Conservation (phyloP, 208 protist genomes). For the Borovskyia barvae region DNA sequence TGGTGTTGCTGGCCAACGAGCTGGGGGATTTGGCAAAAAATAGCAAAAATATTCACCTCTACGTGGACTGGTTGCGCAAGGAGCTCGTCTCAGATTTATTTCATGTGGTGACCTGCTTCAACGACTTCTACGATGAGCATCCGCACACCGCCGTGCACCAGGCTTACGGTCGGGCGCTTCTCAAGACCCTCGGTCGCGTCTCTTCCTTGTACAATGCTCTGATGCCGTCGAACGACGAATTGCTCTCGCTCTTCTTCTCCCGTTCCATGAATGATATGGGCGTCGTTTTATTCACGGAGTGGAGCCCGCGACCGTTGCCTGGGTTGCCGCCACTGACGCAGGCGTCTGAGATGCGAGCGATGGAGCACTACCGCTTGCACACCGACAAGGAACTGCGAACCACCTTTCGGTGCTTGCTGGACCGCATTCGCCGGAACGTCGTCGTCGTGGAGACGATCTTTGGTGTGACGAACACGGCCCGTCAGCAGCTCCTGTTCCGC, state of each 20-base stretch:
- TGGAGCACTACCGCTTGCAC: constrained; percentile 60
- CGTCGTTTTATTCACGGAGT: constrained; percentile 63
- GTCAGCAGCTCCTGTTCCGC: constrained; percentile 74
- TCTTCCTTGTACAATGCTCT: constrained; percentile 70
- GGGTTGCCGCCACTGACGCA: constrained; percentile 42
- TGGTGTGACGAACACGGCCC: constrained; percentile 66
- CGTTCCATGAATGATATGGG: constrained; percentile 72
- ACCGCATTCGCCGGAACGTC: constrained; percentile 70
- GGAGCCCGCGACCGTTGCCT: constrained; percentile 60
- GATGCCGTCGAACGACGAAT: constrained; percentile 61
- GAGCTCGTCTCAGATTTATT: constrained; percentile 79
- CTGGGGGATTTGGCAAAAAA: constrained; percentile 52
- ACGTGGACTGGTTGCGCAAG: constrained; percentile 74
- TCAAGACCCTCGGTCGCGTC: constrained; percentile 78
- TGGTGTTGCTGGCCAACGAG: constrained; percentile 56
- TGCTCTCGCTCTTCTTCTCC: constrained; percentile 70
- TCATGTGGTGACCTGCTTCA: constrained; percentile 78
- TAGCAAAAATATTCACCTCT: constrained; percentile 59
- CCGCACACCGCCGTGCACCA: constrained; percentile 59
- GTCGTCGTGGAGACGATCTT: constrained; percentile 85
- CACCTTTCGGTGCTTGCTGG: constrained; percentile 65
- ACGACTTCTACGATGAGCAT: constrained; percentile 63
- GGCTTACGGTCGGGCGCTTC: constrained; percentile 58
- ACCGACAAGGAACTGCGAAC: constrained; percentile 53
- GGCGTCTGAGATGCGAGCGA: constrained; percentile 39